phyloP scores from a whole-genome alignment of 768 basidiomycete genomes.

The Amanita inopinata region DNA sequence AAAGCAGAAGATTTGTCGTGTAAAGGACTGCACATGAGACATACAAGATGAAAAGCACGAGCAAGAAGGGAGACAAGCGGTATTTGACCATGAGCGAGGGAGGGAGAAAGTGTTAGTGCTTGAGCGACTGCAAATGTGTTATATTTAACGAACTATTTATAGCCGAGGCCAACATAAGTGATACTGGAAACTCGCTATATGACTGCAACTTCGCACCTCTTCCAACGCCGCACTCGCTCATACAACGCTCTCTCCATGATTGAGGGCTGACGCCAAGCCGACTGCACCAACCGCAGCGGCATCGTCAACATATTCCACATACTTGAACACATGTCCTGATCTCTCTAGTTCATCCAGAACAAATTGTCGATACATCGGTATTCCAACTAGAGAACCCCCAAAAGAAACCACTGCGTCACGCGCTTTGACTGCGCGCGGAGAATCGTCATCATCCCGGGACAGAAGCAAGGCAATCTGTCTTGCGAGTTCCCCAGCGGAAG shows the following conservation, averaged over 20 bases:
- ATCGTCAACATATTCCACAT: constrained; percentile 61
- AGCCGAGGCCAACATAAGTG: not conserved
- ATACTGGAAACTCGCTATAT: not conserved
- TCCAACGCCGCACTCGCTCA: no score
- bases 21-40: constrained; percentile 31
- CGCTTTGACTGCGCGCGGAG: constrained; percentile 35
- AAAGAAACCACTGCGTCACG: constrained; percentile 57
- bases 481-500: constrained; percentile 44
- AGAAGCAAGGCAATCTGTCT: constrained; percentile 49
- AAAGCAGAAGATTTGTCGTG: constrained; percentile 25
- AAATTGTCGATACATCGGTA: constrained; percentile 48
- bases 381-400: constrained; percentile 68
- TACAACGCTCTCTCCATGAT: not conserved
- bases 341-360: constrained; percentile 44
- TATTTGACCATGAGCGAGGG: constrained; percentile 7
- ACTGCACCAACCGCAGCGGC: constrained; percentile 56
- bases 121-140: not conserved
- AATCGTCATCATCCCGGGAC: constrained; percentile 23
- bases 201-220: no score
- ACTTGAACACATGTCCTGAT: constrained; percentile 53
- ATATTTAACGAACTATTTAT: not conserved
- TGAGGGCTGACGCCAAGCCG: constrained; percentile 33
- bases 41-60: constrained; percentile 24
- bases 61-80: constrained; percentile 13
- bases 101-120: not conserved